Evolutionary conservation across 2,329 filamentous ascomycete genomes (phyloP).

Genomic region (Exophiala dermatitidis): DNA sequence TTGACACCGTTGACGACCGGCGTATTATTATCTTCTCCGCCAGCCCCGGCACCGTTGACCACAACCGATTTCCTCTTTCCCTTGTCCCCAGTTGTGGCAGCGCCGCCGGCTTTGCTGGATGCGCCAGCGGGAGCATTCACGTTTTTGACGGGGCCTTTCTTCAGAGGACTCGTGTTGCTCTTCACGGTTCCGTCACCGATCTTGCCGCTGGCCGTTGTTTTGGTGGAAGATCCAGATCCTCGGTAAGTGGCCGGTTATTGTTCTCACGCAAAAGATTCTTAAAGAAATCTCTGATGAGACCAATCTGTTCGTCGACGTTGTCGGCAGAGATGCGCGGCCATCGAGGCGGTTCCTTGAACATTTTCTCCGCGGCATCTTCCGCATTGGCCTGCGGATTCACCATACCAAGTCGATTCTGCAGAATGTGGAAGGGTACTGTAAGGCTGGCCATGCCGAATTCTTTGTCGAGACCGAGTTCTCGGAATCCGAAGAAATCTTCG

Average conservation of each 20-base stretch:
- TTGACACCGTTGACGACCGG: conserved; percentile 20
- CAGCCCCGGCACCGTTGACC: conserved; percentile 8
- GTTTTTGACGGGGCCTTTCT: conserved; percentile 31
- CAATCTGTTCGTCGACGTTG: conserved; percentile 71
- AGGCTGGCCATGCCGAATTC: conserved; percentile 84
- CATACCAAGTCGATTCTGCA: conserved; percentile 83
- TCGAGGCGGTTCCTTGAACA: conserved; percentile 56
- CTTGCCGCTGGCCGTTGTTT: conserved; percentile 65
- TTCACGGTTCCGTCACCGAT: conserved; percentile 34
- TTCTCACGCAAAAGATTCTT: conserved; percentile 79
- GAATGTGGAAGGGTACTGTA: conserved; percentile 84
- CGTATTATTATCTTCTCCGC: conserved; percentile 6
- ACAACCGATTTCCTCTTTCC: conserved; percentile 22
- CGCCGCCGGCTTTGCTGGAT: conserved; percentile 6
- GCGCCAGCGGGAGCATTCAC: conserved; percentile 10
- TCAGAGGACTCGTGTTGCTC: conserved; percentile 36
- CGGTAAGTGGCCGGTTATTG: conserved; percentile 71
- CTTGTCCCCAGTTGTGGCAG: conserved; percentile 19
- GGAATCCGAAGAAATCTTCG: conserved; percentile 98
- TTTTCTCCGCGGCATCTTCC: conserved; percentile 35
- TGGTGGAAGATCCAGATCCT: conserved; percentile 88
- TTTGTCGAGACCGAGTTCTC: conserved; percentile 81
- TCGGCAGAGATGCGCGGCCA: conserved; percentile 74
- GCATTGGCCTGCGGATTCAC: conserved; percentile 47
- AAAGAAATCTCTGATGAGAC: conserved; percentile 86